A percentile compares a stretch with the other conserved stretches of the same genome.
These are phyloP conservation scores for Aureobasidium melanogenum DNA, from an alignment of 2,329 filamentous ascomycete species.

Conservation along the genomic window DNA sequence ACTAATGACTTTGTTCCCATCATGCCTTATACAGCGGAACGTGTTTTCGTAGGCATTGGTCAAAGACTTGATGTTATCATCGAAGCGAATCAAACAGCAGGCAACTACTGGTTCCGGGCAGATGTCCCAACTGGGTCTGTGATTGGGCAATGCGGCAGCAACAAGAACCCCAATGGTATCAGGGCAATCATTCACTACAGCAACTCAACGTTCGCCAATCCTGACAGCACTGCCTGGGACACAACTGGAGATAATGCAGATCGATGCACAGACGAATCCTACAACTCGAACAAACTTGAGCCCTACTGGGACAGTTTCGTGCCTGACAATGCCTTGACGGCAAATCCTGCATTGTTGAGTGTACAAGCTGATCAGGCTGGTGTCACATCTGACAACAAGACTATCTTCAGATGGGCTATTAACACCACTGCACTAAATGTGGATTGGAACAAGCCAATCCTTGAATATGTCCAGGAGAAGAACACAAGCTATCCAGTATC, in stretches of 20 bases:
- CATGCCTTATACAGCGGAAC: conserved; percentile 28
- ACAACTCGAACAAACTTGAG: conserved; percentile 26
- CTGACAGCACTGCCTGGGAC: conserved; percentile 21
- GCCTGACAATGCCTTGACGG: conserved; percentile 22
- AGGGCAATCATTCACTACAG: conserved; percentile 33
- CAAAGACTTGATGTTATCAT: conserved; percentile 41
- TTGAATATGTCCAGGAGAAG: conserved; percentile 26
- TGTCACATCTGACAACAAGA: conserved; percentile 14
- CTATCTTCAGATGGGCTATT: conserved; percentile 32
- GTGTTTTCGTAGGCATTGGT: conserved; percentile 32
- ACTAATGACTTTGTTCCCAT: conserved; percentile 37
- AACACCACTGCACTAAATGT: conserved; percentile 28
- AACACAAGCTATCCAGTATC: not conserved
- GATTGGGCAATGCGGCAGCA: conserved; percentile 15
- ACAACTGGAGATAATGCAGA: conserved; percentile 30
- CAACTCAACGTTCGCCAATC: conserved; percentile 18
- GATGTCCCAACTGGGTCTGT: conserved; percentile 22
- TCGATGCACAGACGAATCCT: conserved; percentile 14
- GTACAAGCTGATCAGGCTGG: not conserved
- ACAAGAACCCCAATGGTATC: conserved; percentile 28
- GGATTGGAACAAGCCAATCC: conserved; percentile 29
- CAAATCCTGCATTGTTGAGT: conserved; percentile 4
- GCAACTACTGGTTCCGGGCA: conserved; percentile 39
- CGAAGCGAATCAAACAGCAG: conserved; percentile 34
- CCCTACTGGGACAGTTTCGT: conserved; percentile 26